These are phyloP conservation scores for Cutaneotrichosporon arboriforme DNA, from an alignment of 1,284 basidiomycete species.

Conservation along the genomic window DNA sequence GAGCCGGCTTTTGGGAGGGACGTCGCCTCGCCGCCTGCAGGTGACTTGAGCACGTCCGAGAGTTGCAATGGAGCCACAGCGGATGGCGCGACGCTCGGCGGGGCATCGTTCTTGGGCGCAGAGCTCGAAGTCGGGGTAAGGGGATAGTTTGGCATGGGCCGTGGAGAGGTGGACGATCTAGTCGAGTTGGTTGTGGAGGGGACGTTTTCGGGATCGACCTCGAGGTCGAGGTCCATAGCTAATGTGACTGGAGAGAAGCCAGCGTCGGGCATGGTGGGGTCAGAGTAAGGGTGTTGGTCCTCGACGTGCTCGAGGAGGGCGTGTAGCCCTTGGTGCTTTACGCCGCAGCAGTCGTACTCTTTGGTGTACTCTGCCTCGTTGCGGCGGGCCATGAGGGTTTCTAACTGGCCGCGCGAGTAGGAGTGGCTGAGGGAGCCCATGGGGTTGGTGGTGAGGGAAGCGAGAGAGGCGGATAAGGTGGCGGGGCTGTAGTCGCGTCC, in stretches of 20 bases:
- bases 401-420: conserved; percentile 38
- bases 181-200: conserved; percentile 27
- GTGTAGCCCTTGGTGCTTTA: conserved; percentile 36
- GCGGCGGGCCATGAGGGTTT: conserved; percentile 30
- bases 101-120: conserved; percentile 5
- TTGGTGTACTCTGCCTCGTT: conserved; percentile 38
- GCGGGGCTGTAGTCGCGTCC: conserved; percentile 16
- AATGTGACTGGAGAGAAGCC: conserved; percentile 39
- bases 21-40: conserved; percentile 5
- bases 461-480: conserved; percentile 37
- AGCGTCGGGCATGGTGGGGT: conserved; percentile 25
- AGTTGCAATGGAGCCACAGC: conserved; percentile 30
- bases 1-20: conserved; percentile 15
- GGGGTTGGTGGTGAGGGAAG: conserved; percentile 31
- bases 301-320: conserved; percentile 44
- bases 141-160: conserved; percentile 34
- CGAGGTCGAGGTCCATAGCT: conserved; percentile 44
- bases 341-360: conserved; percentile 41
- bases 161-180: conserved; percentile 29
- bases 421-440: conserved; percentile 27
- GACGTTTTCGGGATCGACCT: conserved; percentile 22
- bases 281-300: conserved; percentile 39
- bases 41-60: conserved; percentile 45
- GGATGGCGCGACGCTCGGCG: background rate
- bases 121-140: conserved; percentile 20